phyloP scores from a whole-genome alignment of 495 filamentous ascomycete species.

The Acidiella bohemica region DNA sequence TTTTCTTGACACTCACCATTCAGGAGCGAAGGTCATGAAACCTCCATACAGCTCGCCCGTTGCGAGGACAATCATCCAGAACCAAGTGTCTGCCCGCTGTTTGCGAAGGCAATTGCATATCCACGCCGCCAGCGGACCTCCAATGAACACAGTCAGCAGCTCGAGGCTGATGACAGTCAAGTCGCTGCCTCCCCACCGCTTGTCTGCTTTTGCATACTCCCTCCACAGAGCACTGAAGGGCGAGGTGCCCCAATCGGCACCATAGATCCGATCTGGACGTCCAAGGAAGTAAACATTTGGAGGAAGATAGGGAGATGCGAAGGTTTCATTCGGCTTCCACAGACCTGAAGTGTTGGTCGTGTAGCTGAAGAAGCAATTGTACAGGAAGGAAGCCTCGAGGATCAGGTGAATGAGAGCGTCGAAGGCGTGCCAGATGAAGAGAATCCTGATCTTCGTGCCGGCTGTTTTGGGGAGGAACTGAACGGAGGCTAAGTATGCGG shows the following conservation, averaged over 20 bases:
- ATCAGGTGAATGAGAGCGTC: conserved; percentile 78
- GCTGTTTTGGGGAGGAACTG: conserved; percentile 37
- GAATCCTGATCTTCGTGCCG: conserved; percentile 41
- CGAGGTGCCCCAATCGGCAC: conserved; percentile 53
- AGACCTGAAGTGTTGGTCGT: conserved; percentile 20
- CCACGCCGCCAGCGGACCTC: conserved; percentile 38
- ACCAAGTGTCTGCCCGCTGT: conserved; percentile 22
- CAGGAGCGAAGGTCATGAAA: conserved; percentile 92
- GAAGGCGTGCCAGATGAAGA: conserved; percentile 94
- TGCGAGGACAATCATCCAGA: conserved; percentile 55
- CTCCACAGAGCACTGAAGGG: conserved; percentile 66
- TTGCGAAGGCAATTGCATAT: conserved; percentile 51
- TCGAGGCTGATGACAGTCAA: conserved; percentile 69
- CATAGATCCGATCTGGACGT: conserved; percentile 47
- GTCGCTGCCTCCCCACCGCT: conserved; percentile 69
- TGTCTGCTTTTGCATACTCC: conserved; percentile 83
- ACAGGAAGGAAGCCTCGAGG: conserved; percentile 82
- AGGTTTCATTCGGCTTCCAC: conserved; percentile 6
- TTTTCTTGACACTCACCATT: no score
- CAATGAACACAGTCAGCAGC: conserved; percentile 60
- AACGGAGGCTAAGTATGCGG: conserved; percentile 36
- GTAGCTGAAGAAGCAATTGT: conserved; percentile 78
- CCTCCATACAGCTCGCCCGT: conserved; percentile 89
- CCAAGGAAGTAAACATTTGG: conserved; percentile 42
- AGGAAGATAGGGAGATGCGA: conserved; percentile 22